Conservation (phyloP, 1,284 basidiomycete species). For the Exsudoporus floridanus region DNA sequence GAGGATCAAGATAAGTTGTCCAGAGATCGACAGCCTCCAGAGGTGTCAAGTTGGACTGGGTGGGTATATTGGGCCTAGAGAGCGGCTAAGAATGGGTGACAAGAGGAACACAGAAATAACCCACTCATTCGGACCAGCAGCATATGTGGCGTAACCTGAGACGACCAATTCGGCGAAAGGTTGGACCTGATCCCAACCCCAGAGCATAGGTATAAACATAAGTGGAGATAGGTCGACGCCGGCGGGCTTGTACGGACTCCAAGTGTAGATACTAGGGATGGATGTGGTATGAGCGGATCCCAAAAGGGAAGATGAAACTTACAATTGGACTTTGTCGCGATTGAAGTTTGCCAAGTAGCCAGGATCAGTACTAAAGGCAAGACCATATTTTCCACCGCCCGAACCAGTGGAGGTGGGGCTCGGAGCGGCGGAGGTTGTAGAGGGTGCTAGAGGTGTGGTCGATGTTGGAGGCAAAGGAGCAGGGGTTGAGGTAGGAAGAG, state of each 20-base stretch:
- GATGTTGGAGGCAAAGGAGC: not conserved
- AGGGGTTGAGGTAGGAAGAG: not conserved
- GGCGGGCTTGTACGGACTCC: conserved; percentile 1
- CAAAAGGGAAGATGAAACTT: conserved; percentile 16
- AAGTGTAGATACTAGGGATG: conserved; percentile 22
- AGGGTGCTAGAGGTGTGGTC: conserved; percentile 13
- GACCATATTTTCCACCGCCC: conserved; percentile 31
- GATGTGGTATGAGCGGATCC: not conserved
- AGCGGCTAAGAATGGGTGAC: conserved; percentile 6
- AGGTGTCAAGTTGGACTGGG: conserved; percentile 62
- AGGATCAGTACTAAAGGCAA: conserved; percentile 43
- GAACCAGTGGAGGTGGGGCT: not conserved
- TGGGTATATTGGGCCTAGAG: conserved; percentile 48
- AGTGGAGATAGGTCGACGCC: conserved; percentile 10
- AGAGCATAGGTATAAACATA: conserved; percentile 53
- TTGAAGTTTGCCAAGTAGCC: conserved; percentile 31
- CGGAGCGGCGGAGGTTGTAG: conserved; percentile 18
- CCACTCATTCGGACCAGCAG: conserved; percentile 57
- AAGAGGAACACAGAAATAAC: conserved; percentile 22
- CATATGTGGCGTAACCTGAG: conserved; percentile 39
- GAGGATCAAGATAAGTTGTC: conserved; percentile 61
- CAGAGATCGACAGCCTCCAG: conserved; percentile 53
- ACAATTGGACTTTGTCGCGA: too few species aligned
- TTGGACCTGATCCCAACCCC: conserved; percentile 41
- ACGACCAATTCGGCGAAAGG: conserved; percentile 37